These are phyloP conservation scores for Scutellaria galericulata DNA, from an alignment of 257 asterid species.

Conservation along the genomic window DNA sequence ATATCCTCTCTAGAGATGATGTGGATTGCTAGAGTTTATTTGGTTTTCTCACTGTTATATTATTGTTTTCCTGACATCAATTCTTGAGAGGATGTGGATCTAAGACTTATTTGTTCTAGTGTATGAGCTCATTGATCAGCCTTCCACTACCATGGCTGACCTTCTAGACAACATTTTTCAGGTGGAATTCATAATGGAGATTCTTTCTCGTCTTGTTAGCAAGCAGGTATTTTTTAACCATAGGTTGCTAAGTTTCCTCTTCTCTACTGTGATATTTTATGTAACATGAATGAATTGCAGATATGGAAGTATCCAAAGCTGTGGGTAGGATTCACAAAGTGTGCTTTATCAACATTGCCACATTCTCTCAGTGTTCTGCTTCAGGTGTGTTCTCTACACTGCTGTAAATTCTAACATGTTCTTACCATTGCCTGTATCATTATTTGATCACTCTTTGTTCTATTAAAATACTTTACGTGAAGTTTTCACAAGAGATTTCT, in stretches of 20 bases:
- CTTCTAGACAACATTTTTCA: slow-evolving; percentile 41
- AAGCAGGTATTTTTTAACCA: slow-evolving; percentile 72
- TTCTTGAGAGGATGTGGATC: background rate
- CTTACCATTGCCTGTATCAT: slow-evolving; percentile 11
- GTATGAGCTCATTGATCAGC: slow-evolving; percentile 22
- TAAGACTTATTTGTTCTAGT: slow-evolving; percentile 16
- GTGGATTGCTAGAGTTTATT: slow-evolving; percentile 7
- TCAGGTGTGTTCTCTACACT: slow-evolving; percentile 61
- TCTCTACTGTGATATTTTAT: slow-evolving; percentile 24
- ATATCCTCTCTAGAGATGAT: slow-evolving; percentile 12
- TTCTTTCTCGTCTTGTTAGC: slow-evolving; percentile 93
- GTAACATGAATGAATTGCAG: slow-evolving; percentile 48
- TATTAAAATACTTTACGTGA: background rate
- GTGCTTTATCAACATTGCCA: slow-evolving; percentile 91
- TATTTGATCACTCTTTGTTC: slow-evolving; percentile 23
- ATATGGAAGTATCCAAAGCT: slow-evolving; percentile 98
- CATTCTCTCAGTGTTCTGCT: slow-evolving; percentile 89
- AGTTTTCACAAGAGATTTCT: background rate
- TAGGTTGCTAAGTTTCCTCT: slow-evolving; percentile 27
- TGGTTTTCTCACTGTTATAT: background rate
- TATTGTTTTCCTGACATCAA: background rate
- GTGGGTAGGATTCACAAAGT: slow-evolving; percentile 98
- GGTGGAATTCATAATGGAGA: slow-evolving; percentile 97
- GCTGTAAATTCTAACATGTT: slow-evolving; percentile 29
- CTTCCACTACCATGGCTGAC: slow-evolving; percentile 27